phyloP scores from a whole-genome alignment of 768 basidiomycete genomes.

The Amylocystis lapponica region DNA sequence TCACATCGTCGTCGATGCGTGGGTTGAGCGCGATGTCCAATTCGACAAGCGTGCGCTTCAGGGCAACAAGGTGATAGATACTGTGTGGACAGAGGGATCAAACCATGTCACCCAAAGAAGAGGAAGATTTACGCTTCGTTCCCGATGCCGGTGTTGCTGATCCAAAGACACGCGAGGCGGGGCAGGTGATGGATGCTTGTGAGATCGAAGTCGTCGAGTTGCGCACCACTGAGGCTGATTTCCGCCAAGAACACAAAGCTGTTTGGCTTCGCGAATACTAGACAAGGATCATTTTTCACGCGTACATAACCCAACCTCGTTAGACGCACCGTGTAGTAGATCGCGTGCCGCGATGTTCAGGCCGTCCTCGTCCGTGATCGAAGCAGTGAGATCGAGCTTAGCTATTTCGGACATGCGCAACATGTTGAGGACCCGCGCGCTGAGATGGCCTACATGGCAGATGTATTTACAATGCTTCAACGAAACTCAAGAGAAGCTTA shows the following conservation, averaged over 20 bases:
- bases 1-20: slow-evolving; percentile 48
- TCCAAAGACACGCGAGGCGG: slow-evolving; percentile 37
- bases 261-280: slow-evolving; percentile 47
- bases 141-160: slow-evolving; percentile 50
- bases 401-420: slow-evolving; percentile 43
- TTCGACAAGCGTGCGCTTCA: slow-evolving; percentile 46
- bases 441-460: slow-evolving; percentile 39
- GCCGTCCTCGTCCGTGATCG: slow-evolving; percentile 42
- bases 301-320: slow-evolving; percentile 1
- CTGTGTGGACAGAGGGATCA: slow-evolving; percentile 26
- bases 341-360: slow-evolving; percentile 42
- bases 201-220: slow-evolving; percentile 43
- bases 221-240: slow-evolving; percentile 44
- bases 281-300: slow-evolving; percentile 4
- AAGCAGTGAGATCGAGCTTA: slow-evolving; percentile 39
- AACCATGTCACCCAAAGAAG: slow-evolving; percentile 4
- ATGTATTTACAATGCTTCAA: neutral
- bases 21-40: slow-evolving; percentile 51
- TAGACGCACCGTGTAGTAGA: slow-evolving; percentile 36
- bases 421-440: slow-evolving; percentile 35
- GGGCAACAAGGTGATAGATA: slow-evolving; percentile 49
- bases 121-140: slow-evolving; percentile 50
- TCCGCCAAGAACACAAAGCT: slow-evolving; percentile 45
- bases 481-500: slow-evolving; percentile 4
- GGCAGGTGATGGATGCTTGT: slow-evolving; percentile 49